Evolutionary conservation across 2,329 filamentous ascomycete genomes (phyloP).

Genomic region (Aaosphaeria pasadenensis): DNA sequence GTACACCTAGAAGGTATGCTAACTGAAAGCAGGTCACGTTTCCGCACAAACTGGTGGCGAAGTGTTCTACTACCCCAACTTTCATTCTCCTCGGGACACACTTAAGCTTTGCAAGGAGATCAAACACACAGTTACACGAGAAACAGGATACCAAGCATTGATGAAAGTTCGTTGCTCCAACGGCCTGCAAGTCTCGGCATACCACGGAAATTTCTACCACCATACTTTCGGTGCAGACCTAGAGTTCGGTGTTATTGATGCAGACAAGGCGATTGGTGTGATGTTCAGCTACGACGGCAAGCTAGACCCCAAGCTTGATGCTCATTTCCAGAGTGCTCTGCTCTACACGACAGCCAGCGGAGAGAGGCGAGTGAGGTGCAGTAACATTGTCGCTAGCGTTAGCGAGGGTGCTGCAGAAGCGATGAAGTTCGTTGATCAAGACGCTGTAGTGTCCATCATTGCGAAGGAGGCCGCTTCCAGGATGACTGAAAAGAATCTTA

Average conservation of each 20-base stretch:
- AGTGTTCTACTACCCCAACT: constrained; percentile 96
- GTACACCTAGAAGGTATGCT: constrained; percentile 2
- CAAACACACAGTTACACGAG: constrained; percentile 77
- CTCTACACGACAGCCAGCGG: constrained; percentile 91
- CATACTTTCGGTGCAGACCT: constrained; percentile 93
- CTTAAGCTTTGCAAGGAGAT: constrained; percentile 83
- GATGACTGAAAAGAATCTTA: constrained; percentile 71
- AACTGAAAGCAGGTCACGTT: constrained; percentile 62
- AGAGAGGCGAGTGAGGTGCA: constrained; percentile 85
- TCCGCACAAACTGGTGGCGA: constrained; percentile 90
- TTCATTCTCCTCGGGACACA: constrained; percentile 80
- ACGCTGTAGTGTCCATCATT: constrained; percentile 82
- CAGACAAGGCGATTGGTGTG: constrained; percentile 89
- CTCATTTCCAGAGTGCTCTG: constrained; percentile 93
- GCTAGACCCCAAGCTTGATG: constrained; percentile 92
- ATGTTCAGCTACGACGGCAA: constrained; percentile 96
- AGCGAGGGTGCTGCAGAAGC: constrained; percentile 78
- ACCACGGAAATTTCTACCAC: constrained; percentile 95
- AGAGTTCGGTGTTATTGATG: constrained; percentile 87
- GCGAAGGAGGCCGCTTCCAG: constrained; percentile 93
- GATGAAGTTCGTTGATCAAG: constrained; percentile 94
- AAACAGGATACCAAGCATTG: constrained; percentile 91
- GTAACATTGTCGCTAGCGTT: constrained; percentile 89
- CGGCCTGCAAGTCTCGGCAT: constrained; percentile 87
- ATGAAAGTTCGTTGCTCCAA: constrained; percentile 99